Evolutionary conservation across 1,139 yeast genomes (phyloP).

Genomic region (Debaryomyces sp.): DNA sequence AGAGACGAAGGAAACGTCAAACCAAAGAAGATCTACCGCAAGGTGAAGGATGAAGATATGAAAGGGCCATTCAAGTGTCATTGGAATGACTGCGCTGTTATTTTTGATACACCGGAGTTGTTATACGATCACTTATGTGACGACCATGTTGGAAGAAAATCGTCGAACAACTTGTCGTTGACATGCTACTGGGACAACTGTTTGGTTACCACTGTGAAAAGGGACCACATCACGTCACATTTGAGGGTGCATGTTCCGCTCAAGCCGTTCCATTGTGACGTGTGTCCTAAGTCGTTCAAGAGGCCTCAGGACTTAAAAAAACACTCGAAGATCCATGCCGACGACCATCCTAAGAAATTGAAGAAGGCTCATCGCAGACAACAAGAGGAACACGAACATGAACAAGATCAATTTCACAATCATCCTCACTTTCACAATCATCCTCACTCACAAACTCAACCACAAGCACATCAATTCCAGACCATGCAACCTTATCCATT

Average conservation of each 20-base stretch:
- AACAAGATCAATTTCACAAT: not conserved
- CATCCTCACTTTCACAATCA: not conserved
- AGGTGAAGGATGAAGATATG: constrained; percentile 51
- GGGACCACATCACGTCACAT: constrained; percentile 96
- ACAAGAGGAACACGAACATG: constrained; percentile 21
- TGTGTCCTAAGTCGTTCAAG: constrained; percentile 83
- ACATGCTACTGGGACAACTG: constrained; percentile 88
- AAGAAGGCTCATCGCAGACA: constrained; percentile 40
- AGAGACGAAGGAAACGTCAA: constrained; percentile 15
- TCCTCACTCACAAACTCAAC: not conserved
- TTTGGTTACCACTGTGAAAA: constrained; percentile 75
- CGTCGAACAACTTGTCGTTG: constrained; percentile 75
- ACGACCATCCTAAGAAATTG: constrained; percentile 51
- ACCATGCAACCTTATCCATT: not conserved
- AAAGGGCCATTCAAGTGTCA: constrained; percentile 67
- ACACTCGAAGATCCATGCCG: constrained; percentile 83
- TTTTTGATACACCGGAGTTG: constrained; percentile 67
- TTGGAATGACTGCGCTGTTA: constrained; percentile 67
- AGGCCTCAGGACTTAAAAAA: constrained; percentile 97
- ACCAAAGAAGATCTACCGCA: constrained; percentile 49
- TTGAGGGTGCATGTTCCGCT: constrained; percentile 92
- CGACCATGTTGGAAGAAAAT: constrained; percentile 88
- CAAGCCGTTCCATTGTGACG: constrained; percentile 82
- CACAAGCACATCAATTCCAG: not conserved
- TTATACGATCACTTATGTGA: constrained; percentile 88